Evolutionary conservation across 345 rosid genomes (phyloP).

Genomic region (Pugionium dolabratum): DNA sequence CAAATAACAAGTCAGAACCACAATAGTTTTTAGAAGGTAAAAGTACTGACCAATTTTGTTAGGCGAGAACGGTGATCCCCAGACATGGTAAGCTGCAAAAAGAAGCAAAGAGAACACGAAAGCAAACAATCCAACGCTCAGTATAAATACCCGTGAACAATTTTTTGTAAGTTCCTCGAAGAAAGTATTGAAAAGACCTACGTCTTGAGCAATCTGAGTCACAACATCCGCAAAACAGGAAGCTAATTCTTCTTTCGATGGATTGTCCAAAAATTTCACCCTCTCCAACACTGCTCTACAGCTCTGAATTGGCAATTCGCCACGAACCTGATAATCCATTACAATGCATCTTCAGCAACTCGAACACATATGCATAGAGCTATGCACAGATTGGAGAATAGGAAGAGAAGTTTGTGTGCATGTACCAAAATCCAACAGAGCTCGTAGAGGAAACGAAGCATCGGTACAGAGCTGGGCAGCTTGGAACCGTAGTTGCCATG

Average conservation of each 20-base stretch:
- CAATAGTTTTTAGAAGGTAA: neutral
- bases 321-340: slow-evolving; percentile 65
- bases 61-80: slow-evolving; percentile 84
- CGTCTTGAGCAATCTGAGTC: slow-evolving; percentile 94
- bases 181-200: slow-evolving; percentile 38
- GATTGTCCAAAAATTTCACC: slow-evolving; percentile 58
- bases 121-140: slow-evolving; percentile 11
- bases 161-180: neutral
- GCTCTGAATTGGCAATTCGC: slow-evolving; percentile 85
- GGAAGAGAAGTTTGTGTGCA: slow-evolving; percentile 15
- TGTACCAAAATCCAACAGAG: slow-evolving; percentile 76
- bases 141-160: slow-evolving; percentile 6
- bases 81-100: slow-evolving; percentile 77
- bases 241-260: slow-evolving; percentile 56
- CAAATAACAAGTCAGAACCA: slow-evolving; percentile 16
- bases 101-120: slow-evolving; percentile 10
- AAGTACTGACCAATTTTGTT: slow-evolving; percentile 75
- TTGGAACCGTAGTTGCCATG: slow-evolving; percentile 59
- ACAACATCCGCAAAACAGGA: slow-evolving; percentile 78
- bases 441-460: slow-evolving; percentile 93
- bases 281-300: slow-evolving; percentile 70
- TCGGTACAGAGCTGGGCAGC: slow-evolving; percentile 60
- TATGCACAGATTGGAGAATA: slow-evolving; percentile 21
- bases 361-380: slow-evolving; percentile 11
- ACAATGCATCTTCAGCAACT: slow-evolving; percentile 34